Base-by-base conservation (phyloP, 106 monocot species). In the Agapanthus africanus region DNA sequence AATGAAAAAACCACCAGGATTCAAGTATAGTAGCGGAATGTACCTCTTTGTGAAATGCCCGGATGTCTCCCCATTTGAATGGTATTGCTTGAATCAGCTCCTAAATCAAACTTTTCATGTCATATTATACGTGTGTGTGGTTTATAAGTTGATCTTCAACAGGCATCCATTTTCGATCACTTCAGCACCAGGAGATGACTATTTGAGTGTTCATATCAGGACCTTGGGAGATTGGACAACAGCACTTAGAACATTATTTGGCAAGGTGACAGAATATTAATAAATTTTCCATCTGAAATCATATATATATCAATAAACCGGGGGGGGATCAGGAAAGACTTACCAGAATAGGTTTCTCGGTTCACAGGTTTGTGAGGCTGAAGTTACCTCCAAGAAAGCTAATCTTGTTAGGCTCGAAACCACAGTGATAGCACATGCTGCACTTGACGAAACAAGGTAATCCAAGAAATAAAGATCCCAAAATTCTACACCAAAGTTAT, bases 91-190 rank as follows among this genome's bases (percentile, higher is more conserved):
- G 1, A 32, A 33, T 68, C 11, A 59, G 41, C 28, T 28, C 57
- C 32, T 2, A 4, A 61, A 5, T 35, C 35, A 34, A 56, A 30
- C 35, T 34, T 61, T 59, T 18, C 18, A 1, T 18, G 2, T 61
- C 60, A 33, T 35, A 35, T 18, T 34, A 33, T 18, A 0, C 19
- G 32, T 61, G 6, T 18, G 60, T 61, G 4, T 25, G 60, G 1
- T 35, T 35, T 35, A n/a, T n/a, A 41, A 54, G 44, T 65, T 47
- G 26, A 42, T 66, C 16, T 44, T 71, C 30, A 54, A 41, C 69
- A 95, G 95, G 95, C 95, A 91, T 66, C 88, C 95, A 39, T 95
- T 95, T 76, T 95, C 95, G 19, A 95, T 91, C 67, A 95, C 95
- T 71, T 95, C 95, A 11, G 95, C 95, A 37, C 95, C 95, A 46